Evolutionary conservation across 2,329 filamentous ascomycete species (phyloP).

Genomic region (Sclerotinia subarctica): DNA sequence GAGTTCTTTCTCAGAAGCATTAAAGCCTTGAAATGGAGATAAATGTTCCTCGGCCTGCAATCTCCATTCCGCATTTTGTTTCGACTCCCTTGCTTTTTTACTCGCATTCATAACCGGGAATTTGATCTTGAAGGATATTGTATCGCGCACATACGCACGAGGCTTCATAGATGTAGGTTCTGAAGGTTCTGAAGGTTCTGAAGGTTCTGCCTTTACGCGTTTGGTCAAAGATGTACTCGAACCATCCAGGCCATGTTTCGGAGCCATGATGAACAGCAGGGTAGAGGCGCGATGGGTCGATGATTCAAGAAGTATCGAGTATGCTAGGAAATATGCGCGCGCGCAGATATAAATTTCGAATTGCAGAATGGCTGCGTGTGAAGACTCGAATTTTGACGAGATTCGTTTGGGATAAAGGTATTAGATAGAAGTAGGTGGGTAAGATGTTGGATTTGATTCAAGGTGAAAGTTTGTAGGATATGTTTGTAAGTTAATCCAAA

Average conservation of each 20-base stretch:
- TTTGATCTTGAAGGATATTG: conserved; percentile 27
- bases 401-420: neutral
- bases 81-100: conserved; percentile 17
- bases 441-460: neutral
- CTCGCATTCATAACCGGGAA: conserved; percentile 17
- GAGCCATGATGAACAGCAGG: conserved; percentile 29
- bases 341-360: neutral
- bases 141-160: conserved; percentile 19
- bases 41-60: conserved; percentile 26
- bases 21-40: conserved; percentile 32
- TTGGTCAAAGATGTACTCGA: conserved; percentile 26
- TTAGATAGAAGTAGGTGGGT: neutral
- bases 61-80: conserved; percentile 20
- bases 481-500: neutral
- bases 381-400: neutral
- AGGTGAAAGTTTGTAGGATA: neutral
- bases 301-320: neutral
- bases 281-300: neutral
- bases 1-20: conserved; percentile 31
- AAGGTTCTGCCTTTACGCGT: conserved; percentile 28
- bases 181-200: conserved; percentile 22
- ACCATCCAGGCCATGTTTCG: conserved; percentile 31
- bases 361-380: neutral
- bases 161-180: conserved; percentile 28
- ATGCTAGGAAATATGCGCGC: neutral